Percentiles rank a stretch among this genome's conserved stretches.
phyloP scores from a whole-genome alignment of 192 early-diverging fungal species.

The Backusella macrospora region DNA sequence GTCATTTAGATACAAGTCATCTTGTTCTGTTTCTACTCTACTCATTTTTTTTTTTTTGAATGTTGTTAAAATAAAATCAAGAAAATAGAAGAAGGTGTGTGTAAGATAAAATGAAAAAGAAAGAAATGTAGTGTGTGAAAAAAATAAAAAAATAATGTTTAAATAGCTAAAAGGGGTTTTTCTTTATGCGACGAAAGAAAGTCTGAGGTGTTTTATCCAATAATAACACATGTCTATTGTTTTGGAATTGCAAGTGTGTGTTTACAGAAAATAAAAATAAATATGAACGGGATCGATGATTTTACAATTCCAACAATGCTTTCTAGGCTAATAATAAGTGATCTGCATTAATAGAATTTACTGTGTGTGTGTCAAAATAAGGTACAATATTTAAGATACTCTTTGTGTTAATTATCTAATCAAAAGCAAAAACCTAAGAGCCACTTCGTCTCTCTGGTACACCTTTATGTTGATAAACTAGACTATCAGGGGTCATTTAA shows the following conservation, averaged over 20 bases:
- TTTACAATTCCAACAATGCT: not conserved
- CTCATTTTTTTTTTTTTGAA: slow-evolving; percentile 1
- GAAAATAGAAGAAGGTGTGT: not conserved
- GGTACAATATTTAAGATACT: no score
- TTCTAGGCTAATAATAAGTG: no score
- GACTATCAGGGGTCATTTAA: not conserved
- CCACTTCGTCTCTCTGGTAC: no score
- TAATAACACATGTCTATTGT: not conserved
- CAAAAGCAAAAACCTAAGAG: no score
- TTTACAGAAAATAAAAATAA: slow-evolving; percentile 1
- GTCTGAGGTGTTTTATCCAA: not conserved
- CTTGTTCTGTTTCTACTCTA: slow-evolving; percentile 12
- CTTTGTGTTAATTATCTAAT: no score
- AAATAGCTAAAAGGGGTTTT: not conserved
- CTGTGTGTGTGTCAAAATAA: no score
- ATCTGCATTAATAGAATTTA: no score
- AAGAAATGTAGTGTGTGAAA: not conserved
- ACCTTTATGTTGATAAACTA: no score
- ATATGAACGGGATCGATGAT: not conserved
- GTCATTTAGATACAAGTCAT: not conserved
- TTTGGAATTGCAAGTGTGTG: not conserved
- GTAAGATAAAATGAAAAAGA: not conserved
- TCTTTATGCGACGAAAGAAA: not conserved
- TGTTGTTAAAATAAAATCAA: not conserved
- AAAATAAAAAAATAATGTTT: not conserved